phyloP scores from a whole-genome alignment of 23 red algal species.

The Pyropia haitanensis region DNA sequence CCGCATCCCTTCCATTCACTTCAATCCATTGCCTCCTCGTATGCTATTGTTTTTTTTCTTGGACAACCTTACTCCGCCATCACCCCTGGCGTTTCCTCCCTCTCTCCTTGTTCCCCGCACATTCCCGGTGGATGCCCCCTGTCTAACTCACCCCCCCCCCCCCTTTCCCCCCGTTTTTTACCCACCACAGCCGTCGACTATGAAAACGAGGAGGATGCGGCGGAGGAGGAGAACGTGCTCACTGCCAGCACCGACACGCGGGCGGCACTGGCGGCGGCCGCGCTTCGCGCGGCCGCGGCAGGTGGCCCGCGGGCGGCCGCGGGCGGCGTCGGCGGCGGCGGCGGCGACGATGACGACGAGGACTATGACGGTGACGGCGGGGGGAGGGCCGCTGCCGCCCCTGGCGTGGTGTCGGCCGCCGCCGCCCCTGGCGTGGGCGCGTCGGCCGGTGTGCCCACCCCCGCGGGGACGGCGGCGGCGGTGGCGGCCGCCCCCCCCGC shows the following conservation, averaged over 20 bases:
- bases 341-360: conserved; percentile 12
- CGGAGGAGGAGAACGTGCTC: not conserved
- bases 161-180: not conserved
- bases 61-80: too few relatives aligned
- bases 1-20: too few relatives aligned
- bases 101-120: too few relatives aligned
- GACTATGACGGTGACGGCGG: conserved; percentile 10
- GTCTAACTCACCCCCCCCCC: too few relatives aligned
- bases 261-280: too few relatives aligned
- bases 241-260: too few relatives aligned
- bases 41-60: too few relatives aligned
- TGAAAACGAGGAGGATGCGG: not conserved
- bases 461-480: not conserved
- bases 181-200: not conserved
- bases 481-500: not conserved
- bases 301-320: not conserved
- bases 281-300: not conserved
- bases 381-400: not conserved
- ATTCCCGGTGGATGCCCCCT: too few relatives aligned
- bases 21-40: too few relatives aligned
- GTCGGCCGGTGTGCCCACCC: not conserved
- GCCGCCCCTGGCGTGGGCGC: not conserved
- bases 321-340: not conserved
- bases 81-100: too few relatives aligned
- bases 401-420: not conserved